Conservation (phyloP, 306 rosid genomes). For the Pyrus pyrifolia region DNA sequence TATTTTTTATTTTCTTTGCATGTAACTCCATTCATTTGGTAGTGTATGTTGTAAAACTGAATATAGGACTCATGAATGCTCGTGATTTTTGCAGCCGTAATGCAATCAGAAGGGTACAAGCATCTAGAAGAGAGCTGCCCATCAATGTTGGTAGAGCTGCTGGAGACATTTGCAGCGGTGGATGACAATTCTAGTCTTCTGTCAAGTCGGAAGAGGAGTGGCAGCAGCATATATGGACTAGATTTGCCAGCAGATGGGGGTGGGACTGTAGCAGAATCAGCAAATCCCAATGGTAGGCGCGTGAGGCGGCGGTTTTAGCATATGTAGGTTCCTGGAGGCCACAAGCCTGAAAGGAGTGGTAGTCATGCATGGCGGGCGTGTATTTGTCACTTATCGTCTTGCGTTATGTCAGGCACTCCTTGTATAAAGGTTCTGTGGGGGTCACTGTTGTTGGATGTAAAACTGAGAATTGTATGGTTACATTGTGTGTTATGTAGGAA, state of each 20-base stretch:
- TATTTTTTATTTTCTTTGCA: background rate
- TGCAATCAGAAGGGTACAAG: constrained; percentile 81
- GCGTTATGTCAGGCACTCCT: background rate
- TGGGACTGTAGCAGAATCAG: constrained; percentile 49
- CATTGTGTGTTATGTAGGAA: constrained; percentile 5
- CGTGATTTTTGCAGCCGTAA: constrained; percentile 56
- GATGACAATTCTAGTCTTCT: constrained; percentile 46
- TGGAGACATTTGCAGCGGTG: constrained; percentile 68
- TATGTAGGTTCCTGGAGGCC: constrained; percentile 8
- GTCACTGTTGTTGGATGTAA: background rate
- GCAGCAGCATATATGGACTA: constrained; percentile 50
- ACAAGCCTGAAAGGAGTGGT: constrained; percentile 18
- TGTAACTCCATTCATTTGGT: background rate
- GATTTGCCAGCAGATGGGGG: constrained; percentile 53
- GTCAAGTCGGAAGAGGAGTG: constrained; percentile 56
- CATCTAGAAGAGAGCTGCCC: constrained; percentile 80
- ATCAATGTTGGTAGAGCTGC: constrained; percentile 62
- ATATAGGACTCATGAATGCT: constrained; percentile 1
- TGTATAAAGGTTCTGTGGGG: constrained; percentile 5
- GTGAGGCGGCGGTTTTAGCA: constrained; percentile 50
- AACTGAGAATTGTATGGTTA: constrained; percentile 6
- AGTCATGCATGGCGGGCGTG: background rate
- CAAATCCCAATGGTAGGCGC: constrained; percentile 61
- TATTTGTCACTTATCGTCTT: background rate
- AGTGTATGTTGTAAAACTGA: constrained; percentile 1